Evolutionary conservation across 2,329 filamentous ascomycete genomes (phyloP), one percentile per base, ranked within the genome.

Genomic region (Paecilomyces sp.): DNA sequence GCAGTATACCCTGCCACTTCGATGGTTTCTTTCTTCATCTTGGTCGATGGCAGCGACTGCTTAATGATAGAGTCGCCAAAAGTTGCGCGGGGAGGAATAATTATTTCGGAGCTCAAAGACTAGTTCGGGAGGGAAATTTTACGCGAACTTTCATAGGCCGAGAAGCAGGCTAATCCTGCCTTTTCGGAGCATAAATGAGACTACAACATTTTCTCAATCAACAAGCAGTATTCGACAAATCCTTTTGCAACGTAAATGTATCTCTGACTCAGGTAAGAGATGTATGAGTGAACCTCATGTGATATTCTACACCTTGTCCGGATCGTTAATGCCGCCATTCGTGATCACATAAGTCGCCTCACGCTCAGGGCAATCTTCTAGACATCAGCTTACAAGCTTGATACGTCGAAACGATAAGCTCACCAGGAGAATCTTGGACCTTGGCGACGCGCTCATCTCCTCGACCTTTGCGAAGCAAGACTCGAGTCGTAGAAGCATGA

Each of bases 291-390:
- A 47, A 47, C n/a, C n/a, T 18, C n/a, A 47, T 11, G n/a, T 24
- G n/a, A 41, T 11, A 11, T 11, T n/a, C 31, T 57, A 57, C 34
- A 79, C 76, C 71, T 87, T 87, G 65, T 88, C 86, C 1, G 85
- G 83, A 68, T 89, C 86, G 60, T 82, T 86, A 72, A 89, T 88
- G 34, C 86, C 86, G 33, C 86, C 87, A 62, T 82, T 86, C 30
- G 85, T 88, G 65, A 89, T 89, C 63, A 89, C 80, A 71, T 89
- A 89, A 1, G 83, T 88, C 28, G 87, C 86, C 72, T 89, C 86
- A 55, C 81, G 81, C 70, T 89, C 86, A 4, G 87, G 85, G 67
- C 86, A 88, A 66, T 88, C 86, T 85, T 62, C 62, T 12, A 67
- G 64, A 50, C 63, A 54, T 58, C 66, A 61, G 55, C 13, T 47